Base-by-base conservation (phyloP, 345 rosid species). In the Linum usitatissimum region DNA sequence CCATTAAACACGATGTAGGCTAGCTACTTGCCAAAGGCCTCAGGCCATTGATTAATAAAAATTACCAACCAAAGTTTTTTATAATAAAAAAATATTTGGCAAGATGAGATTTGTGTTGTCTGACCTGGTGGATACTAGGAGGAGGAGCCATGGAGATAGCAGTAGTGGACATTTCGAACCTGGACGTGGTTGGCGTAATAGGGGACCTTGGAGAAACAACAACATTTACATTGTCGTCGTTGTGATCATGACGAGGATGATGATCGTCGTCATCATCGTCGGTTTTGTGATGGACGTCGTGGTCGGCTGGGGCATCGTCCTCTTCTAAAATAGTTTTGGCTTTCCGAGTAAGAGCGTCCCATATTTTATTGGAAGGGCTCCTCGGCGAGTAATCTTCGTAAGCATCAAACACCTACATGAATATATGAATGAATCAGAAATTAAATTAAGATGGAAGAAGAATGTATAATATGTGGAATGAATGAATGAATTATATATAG, bases 311-410 rank as follows among this genome's bases (percentile, higher is more conserved):
- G 6, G 10, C 56, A 2, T 78, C 74, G 51, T 89, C 97, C 6
- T 90, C 97, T 23, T 90, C 95, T 9, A 90, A 71, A 71, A 90
- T 87, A 55, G 90, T 75, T 77, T 87, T 90, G 18, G 95, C 95
- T 76, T 87, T 90, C 58, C 82, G 91, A 62, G 97, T 95, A 67
- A 90, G 70, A 54, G 87, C 79, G 31, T 88, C 95, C 97, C 97
- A 90, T 68, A 90, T 85, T 6, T 92, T 88, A 13, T 78, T 84
- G 3, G 80, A 64, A 23, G 82, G 90, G 49, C 62, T 67, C 62
- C 57, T 66, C 20, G 9, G 59, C 17, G 76, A 70, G 21, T 61
- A 40, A 55, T 69, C 77, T 59, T 84, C 95, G 63, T 83, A 87
- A 20, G 95, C 92, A 67, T 76, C 79, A 78, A 83, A 88, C 61